A percentile compares a stretch with the other conserved stretches of the same genome.
Evolutionary conservation across 208 protist species (phyloP).

Genomic region (Tritrichomonas musculus): DNA sequence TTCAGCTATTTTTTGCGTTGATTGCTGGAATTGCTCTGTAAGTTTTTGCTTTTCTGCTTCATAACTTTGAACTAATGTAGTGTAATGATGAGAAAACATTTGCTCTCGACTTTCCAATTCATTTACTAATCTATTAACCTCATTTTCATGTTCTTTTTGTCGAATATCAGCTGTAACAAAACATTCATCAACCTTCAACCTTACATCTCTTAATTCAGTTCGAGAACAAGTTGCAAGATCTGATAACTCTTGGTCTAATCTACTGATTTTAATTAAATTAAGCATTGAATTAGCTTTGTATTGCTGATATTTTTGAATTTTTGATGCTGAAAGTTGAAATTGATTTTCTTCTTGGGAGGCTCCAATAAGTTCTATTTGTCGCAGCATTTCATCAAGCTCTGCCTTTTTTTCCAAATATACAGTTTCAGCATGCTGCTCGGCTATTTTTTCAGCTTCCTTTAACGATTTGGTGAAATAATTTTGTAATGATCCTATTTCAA

Average conservation of each 20-base stretch:
- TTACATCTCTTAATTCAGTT: neutral
- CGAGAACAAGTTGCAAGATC: neutral
- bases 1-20: too few species aligned
- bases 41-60: too few species aligned
- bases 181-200: neutral
- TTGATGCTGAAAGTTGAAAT: neutral
- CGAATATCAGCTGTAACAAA: neutral
- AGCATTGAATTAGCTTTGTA: neutral
- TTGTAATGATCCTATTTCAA: neutral
- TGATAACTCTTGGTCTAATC: neutral
- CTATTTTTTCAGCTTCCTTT: neutral
- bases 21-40: too few species aligned
- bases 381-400: neutral
- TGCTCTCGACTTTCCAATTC: neutral
- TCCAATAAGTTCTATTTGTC: neutral
- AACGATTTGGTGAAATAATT: neutral
- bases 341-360: neutral
- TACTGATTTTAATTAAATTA: neutral
- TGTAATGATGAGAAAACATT: too few species aligned
- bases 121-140: neutral
- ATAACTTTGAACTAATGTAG: too few species aligned
- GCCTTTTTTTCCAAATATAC: neutral
- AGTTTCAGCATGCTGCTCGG: neutral
- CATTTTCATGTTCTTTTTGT: neutral
- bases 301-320: neutral